A percentile compares a stretch with the other conserved stretches of the same genome.
Conservation (phyloP, 805 yeast species). For the Teunomyces cretensis region DNA sequence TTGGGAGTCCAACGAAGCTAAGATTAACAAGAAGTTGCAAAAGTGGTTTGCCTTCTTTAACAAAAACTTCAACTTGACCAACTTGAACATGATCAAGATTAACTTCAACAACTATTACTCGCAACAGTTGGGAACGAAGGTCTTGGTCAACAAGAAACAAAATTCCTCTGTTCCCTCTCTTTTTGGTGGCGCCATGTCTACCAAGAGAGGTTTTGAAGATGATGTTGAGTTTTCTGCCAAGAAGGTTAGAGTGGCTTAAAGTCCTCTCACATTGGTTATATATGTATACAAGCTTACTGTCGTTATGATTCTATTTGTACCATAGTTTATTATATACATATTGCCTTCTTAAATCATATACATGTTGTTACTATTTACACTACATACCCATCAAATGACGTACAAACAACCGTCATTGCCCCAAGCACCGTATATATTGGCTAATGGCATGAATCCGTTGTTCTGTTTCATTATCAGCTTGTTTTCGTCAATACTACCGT, state of each 20-base stretch:
- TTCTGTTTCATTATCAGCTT: slow-evolving; percentile 20
- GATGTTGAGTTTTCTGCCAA: slow-evolving; percentile 3
- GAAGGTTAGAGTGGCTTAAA: slow-evolving; percentile 1
- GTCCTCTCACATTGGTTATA: not conserved
- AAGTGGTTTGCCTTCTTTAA: slow-evolving; percentile 31
- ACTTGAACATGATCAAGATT: slow-evolving; percentile 23
- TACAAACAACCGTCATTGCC: slow-evolving; percentile 76
- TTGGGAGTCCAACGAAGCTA: slow-evolving; percentile 24
- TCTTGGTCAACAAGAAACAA: slow-evolving; percentile 16
- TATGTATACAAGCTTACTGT: too few species aligned
- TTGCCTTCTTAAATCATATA: slow-evolving; percentile 2
- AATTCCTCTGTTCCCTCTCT: slow-evolving; percentile 9
- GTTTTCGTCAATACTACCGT: slow-evolving; percentile 20
- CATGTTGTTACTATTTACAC: slow-evolving; percentile 6
- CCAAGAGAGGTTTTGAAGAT: slow-evolving; percentile 10
- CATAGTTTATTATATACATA: not conserved
- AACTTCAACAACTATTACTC: slow-evolving; percentile 28
- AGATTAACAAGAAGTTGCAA: slow-evolving; percentile 20
- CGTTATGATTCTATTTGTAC: not conserved
- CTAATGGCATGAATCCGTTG: slow-evolving; percentile 43
- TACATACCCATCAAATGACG: slow-evolving; percentile 17
- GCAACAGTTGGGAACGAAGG: slow-evolving; percentile 29
- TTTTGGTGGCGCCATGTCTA: slow-evolving; percentile 2
- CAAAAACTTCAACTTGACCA: slow-evolving; percentile 18
- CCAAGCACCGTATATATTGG: slow-evolving; percentile 55